Percentiles rank a stretch among this genome's conserved stretches.
phyloP scores from a whole-genome alignment of 2,329 filamentous ascomycete genomes.

The Fusarium avenaceum region DNA sequence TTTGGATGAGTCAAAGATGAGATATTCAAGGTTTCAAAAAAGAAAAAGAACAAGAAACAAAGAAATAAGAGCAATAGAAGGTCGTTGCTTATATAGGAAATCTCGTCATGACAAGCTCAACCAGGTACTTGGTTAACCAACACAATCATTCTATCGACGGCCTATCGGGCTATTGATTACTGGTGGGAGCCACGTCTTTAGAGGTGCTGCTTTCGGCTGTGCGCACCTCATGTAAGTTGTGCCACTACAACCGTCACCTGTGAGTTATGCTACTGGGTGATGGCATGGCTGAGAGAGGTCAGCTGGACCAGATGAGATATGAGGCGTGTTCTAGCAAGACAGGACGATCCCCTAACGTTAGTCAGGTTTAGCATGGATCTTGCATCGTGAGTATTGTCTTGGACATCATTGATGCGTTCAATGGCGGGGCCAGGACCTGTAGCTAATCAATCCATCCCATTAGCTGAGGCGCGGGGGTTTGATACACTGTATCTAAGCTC shows the following conservation, averaged over 20 bases:
- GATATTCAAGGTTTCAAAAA: constrained; percentile 7
- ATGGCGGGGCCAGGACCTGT: constrained; percentile 12
- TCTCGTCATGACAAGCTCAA: constrained; percentile 4
- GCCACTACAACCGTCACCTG: constrained; percentile 30
- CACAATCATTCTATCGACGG: constrained; percentile 1
- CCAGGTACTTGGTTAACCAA: constrained; percentile 1
- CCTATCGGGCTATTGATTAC: constrained; percentile 28
- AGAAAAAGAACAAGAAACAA: constrained; percentile 1
- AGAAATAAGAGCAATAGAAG: not conserved
- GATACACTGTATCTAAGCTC: constrained; percentile 32
- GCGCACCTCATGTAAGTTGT: constrained; percentile 40
- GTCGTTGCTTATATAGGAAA: constrained; percentile 35
- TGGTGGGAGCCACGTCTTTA: constrained; percentile 32
- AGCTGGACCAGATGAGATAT: constrained; percentile 34
- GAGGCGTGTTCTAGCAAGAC: constrained; percentile 28
- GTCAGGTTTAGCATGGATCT: constrained; percentile 33
- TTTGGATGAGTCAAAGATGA: constrained; percentile 22
- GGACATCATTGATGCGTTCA: constrained; percentile 21
- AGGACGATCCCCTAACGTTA: constrained; percentile 20
- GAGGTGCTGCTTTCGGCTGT: constrained; percentile 28
- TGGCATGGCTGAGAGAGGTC: constrained; percentile 31
- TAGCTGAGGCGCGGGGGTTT: not conserved
- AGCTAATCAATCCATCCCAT: no score
- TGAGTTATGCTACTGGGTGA: constrained; percentile 30
- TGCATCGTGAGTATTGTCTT: constrained; percentile 21